Percentiles rank a stretch among this genome's conserved stretches.
These are phyloP conservation scores for Gossypium turneri DNA, from an alignment of 345 rosid species.

Conservation along the genomic window DNA sequence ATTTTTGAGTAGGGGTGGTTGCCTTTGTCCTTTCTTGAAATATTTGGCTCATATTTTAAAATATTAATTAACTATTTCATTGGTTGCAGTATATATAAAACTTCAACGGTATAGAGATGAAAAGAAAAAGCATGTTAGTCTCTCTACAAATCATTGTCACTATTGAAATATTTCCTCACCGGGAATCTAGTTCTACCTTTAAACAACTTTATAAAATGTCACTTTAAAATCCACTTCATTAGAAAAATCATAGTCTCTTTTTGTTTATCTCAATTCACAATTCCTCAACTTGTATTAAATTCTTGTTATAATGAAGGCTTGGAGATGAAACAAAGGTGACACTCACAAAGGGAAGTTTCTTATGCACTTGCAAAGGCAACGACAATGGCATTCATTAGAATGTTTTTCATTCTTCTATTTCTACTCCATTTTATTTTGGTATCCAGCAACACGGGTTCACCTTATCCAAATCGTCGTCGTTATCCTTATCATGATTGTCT, in stretches of 20 bases:
- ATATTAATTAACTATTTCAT: too few species aligned
- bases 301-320: background rate
- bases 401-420: background rate
- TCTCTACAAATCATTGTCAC: background rate
- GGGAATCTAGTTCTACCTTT: background rate
- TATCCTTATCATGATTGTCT: background rate
- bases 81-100: background rate
- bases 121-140: background rate
- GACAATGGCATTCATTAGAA: background rate
- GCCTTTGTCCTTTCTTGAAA: background rate
- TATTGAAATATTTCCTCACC: background rate
- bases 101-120: too few species aligned
- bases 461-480: background rate
- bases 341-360: background rate
- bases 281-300: background rate
- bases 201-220: background rate
- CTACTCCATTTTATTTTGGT: background rate
- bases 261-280: background rate
- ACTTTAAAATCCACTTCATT: background rate
- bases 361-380: background rate
- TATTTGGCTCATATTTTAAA: too few species aligned
- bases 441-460: conserved; percentile 14
- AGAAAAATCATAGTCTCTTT: background rate
- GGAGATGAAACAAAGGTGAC: background rate
- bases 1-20: too few species aligned